Conservation (phyloP, 805 yeast species). For the Saturnispora ahearnii region DNA sequence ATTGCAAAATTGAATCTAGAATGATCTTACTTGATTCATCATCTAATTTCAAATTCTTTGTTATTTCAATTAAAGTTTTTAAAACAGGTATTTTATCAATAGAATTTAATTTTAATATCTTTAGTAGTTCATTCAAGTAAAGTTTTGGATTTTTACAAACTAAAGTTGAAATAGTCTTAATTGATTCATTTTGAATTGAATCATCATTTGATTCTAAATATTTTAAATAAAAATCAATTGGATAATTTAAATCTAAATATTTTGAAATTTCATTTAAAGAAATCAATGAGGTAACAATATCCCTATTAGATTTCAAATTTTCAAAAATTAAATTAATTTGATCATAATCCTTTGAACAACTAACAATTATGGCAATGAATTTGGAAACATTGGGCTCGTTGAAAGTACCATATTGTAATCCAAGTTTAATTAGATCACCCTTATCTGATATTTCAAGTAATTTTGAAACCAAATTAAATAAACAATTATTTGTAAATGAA, state of each 20-base stretch:
- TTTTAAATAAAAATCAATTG: conserved; percentile 30
- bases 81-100: conserved; percentile 6
- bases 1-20: conserved; percentile 3
- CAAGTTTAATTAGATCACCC: conserved; percentile 11
- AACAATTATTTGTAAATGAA: conserved; percentile 13
- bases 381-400: conserved; percentile 22
- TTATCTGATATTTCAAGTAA: conserved; percentile 12
- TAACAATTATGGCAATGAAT: conserved; percentile 28
- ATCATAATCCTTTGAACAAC: conserved; percentile 27
- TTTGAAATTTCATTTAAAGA: conserved; percentile 45
- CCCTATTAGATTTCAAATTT: conserved; percentile 15
- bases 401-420: conserved; percentile 15
- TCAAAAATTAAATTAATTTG: conserved; percentile 16
- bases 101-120: conserved; percentile 11
- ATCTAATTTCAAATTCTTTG: conserved; percentile 3
- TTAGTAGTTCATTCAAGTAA: conserved; percentile 33
- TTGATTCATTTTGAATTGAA: conserved; percentile 35
- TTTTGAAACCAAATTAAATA: conserved; percentile 15
- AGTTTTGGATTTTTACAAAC: conserved; percentile 31
- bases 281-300: conserved; percentile 27
- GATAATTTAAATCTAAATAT: conserved; percentile 25
- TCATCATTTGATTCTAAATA: conserved; percentile 26
- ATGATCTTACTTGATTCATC: conserved; percentile 7
- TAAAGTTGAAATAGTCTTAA: conserved; percentile 45
- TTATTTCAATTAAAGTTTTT: conserved; percentile 11